Evolutionary conservation across 2,329 filamentous ascomycete genomes (phyloP).

Genomic region (Aspergillus sp.): DNA sequence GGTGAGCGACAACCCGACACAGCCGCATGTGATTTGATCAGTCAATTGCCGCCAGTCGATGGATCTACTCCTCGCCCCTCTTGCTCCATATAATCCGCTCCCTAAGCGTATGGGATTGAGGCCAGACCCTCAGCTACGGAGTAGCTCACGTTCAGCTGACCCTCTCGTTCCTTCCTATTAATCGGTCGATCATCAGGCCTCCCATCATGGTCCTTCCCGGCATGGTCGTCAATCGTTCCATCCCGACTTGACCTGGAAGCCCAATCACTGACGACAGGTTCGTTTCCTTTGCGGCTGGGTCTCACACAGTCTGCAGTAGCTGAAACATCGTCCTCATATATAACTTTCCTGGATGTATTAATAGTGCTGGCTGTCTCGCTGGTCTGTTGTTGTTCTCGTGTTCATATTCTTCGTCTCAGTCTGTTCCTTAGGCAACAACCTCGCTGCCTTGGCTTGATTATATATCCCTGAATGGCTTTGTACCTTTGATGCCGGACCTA

Average conservation of each 20-base stretch:
- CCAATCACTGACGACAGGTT: not conserved
- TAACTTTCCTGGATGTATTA: not conserved
- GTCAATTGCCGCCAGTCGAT: not conserved
- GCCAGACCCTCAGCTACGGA: not conserved
- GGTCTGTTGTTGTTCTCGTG: not conserved
- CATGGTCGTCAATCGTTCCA: not conserved
- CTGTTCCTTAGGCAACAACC: slow-evolving; percentile 14
- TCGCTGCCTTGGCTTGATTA: slow-evolving; percentile 2
- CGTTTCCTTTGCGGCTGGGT: not conserved
- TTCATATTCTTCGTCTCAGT: not conserved
- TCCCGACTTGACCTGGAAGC: not conserved
- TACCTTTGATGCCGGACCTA: not conserved
- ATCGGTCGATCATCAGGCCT: not conserved
- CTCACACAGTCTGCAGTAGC: slow-evolving; percentile 3
- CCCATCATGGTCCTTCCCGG: not conserved
- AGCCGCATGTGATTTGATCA: not conserved
- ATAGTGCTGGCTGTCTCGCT: slow-evolving; percentile 1
- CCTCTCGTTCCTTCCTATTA: not conserved
- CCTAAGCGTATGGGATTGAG: not conserved
- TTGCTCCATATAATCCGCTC: not conserved
- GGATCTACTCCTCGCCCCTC: not conserved
- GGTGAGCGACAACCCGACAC: slow-evolving; percentile 1
- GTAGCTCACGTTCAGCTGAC: not conserved
- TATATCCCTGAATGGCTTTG: not conserved
- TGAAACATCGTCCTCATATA: slow-evolving; percentile 6